Conservation (phyloP, 352 stramenopile genomes). For the Phytopythium litorale region DNA sequence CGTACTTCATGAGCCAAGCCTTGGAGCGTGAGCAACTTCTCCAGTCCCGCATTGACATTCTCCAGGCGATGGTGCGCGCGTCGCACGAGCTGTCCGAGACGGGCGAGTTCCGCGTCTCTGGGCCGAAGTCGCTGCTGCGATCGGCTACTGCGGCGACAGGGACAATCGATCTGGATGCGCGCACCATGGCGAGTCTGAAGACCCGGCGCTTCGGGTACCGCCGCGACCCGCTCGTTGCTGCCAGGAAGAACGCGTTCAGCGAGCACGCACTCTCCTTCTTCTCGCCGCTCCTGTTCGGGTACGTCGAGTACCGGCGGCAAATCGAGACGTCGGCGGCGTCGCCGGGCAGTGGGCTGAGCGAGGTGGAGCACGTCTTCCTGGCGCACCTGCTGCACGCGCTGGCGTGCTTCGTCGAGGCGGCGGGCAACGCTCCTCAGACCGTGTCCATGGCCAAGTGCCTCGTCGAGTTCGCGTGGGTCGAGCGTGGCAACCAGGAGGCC, state of each 20-base stretch:
- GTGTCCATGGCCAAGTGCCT: conserved; percentile 68
- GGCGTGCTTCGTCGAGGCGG: conserved; percentile 63
- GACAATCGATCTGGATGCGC: conserved; percentile 30
- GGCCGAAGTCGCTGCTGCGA: conserved; percentile 36
- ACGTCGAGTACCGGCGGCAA: conserved; percentile 48
- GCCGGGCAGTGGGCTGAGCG: conserved; percentile 16
- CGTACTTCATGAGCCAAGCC: conserved; percentile 58
- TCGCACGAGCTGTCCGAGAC: conserved; percentile 65
- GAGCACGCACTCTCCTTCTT: conserved; percentile 66
- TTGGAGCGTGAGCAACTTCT: conserved; percentile 74
- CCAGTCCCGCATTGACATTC: conserved; percentile 62
- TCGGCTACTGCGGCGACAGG: neutral
- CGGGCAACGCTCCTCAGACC: conserved; percentile 49
- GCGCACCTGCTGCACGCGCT: conserved; percentile 68
- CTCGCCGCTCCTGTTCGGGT: conserved; percentile 70
- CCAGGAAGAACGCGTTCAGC: conserved; percentile 64
- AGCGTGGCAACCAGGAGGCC: conserved; percentile 37
- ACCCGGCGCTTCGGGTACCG: conserved; percentile 68
- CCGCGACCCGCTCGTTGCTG: conserved; percentile 33
- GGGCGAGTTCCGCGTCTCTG: conserved; percentile 23
- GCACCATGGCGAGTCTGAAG: conserved; percentile 53
- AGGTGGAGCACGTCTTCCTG: conserved; percentile 67
- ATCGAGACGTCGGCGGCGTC: conserved; percentile 10
- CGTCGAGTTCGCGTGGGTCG: conserved; percentile 64
- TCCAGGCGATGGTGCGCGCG: conserved; percentile 50